Percentiles rank a stretch among this genome's conserved stretches.
Evolutionary conservation across 371 early-diverging fungal species (phyloP).

Genomic region (Nematocida parisii): DNA sequence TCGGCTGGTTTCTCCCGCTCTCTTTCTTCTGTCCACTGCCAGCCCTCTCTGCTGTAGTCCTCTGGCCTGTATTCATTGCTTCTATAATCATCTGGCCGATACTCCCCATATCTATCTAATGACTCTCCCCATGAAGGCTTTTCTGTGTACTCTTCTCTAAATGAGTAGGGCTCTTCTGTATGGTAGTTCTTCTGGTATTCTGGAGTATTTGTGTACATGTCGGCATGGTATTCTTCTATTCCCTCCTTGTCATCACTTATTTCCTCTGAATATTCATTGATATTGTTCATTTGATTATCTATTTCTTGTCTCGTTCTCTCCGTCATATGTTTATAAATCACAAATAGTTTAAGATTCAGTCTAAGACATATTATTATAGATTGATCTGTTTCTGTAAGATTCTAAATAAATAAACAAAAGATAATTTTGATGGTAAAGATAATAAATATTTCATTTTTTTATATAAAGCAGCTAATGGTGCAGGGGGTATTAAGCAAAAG

Average conservation of each 20-base stretch:
- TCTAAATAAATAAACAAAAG: conserved; percentile 51
- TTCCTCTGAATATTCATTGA: conserved; percentile 52
- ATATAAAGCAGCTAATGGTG: conserved; percentile 16
- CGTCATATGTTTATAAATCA: conserved; percentile 59
- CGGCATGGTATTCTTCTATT: conserved; percentile 28
- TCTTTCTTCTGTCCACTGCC: not conserved
- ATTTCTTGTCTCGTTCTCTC: conserved; percentile 51
- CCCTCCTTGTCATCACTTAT: conserved; percentile 37
- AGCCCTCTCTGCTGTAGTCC: not conserved
- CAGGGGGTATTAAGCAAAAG: conserved; percentile 47
- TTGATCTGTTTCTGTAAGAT: conserved; percentile 48
- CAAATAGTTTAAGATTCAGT: conserved; percentile 52
- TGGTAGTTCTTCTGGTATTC: conserved; percentile 33
- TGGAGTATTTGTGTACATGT: conserved; percentile 5
- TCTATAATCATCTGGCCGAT: conserved; percentile 5
- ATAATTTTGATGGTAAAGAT: conserved; percentile 19
- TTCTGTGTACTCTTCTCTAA: conserved; percentile 1
- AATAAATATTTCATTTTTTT: conserved; percentile 33
- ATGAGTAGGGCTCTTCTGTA: conserved; percentile 7
- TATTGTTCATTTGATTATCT: conserved; percentile 56
- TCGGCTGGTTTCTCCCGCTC: not conserved
- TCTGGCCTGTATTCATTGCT: conserved; percentile 9
- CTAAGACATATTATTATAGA: conserved; percentile 47
- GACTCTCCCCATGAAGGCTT: not conserved
- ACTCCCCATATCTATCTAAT: conserved; percentile 12